Base-by-base conservation (phyloP, 495 filamentous ascomycete genomes). In the Aspergillus diversus region DNA sequence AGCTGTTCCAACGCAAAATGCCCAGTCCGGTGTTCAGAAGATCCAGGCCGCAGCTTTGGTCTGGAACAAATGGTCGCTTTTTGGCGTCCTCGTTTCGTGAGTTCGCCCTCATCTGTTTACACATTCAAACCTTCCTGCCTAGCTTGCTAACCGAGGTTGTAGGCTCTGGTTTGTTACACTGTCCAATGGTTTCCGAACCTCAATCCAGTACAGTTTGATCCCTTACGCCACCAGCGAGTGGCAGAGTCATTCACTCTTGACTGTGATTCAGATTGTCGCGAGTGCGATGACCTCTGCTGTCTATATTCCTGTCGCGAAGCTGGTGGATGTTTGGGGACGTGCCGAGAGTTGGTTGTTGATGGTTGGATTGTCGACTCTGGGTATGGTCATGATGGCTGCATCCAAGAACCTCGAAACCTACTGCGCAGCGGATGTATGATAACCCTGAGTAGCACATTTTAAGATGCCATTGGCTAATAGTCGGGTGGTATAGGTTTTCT, bases 301-400 rank as follows among this genome's bases (percentile, higher is more conserved):
- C 47, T 87, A 85, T 59, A 75, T 90, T 33, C 81, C 87, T 0
- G 71, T 89, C 15, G 87, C 87, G 49, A 89, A 90, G 71, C 74
- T 90, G 52, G 73, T 90, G 63, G 86, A 91, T 66, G 73, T 87
- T 31, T 90, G 84, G 80, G 88, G 87, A 58, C 68, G 85, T 70
- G 59, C 83, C 65, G 69, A 81, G 55, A 79, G 76, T 34, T 89
- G 87, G 67, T 77, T 70, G 8, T 33, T 83, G 53, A 75, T 77
- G 74, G 66, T 76, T 0, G n/a, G 66, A 11, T 65, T 75, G 43
- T 66, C 71, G 3, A 77, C 73, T 1, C 12, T 81, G 27, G 81
- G 81, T 2, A 55, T 83, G 51, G 66, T 83, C 52, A 67, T 83
- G 61, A 82, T 83, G 78, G 82, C 82, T 12, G 69, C 61, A 5